Conservation (phyloP, 2,329 filamentous ascomycete species). For the Arthrinium puccinioides region DNA sequence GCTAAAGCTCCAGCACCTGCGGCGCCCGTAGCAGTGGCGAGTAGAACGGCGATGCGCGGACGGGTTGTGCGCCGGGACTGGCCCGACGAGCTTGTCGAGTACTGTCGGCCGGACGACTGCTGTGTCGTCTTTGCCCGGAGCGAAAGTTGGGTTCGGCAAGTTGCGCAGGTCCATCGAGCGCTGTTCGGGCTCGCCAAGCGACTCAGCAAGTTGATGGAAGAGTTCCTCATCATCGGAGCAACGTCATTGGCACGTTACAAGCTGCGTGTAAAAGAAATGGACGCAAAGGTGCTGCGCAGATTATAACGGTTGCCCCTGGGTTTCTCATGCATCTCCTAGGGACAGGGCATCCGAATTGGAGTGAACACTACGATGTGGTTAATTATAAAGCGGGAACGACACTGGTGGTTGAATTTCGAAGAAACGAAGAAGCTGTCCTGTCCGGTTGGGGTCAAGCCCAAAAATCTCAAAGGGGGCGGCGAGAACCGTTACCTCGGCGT, state of each 20-base stretch:
- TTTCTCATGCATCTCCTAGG: too few relatives aligned
- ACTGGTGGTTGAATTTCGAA: too few relatives aligned
- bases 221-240: conserved; percentile 29
- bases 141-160: conserved; percentile 33
- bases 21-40: conserved; percentile 46
- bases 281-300: too few relatives aligned
- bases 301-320: too few relatives aligned
- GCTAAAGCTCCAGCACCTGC: conserved; percentile 41
- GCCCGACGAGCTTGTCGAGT: conserved; percentile 14
- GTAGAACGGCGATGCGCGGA: conserved; percentile 22
- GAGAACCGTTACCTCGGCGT: too few relatives aligned
- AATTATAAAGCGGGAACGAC: too few relatives aligned
- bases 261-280: too few relatives aligned
- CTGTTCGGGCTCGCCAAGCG: conserved; percentile 30
- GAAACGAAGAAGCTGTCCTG: too few relatives aligned
- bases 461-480: too few relatives aligned
- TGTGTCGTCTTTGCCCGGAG: conserved; percentile 22
- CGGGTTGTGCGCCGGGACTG: conserved; percentile 8
- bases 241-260: conserved; percentile 1
- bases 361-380: too few relatives aligned
- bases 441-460: too few relatives aligned
- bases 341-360: too few relatives aligned
- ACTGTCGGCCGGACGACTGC: conserved; percentile 11
- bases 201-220: conserved; percentile 26
- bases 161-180: conserved; percentile 38